Conservation (phyloP, 352 stramenopile species). For the Phytophthora crassamura region DNA sequence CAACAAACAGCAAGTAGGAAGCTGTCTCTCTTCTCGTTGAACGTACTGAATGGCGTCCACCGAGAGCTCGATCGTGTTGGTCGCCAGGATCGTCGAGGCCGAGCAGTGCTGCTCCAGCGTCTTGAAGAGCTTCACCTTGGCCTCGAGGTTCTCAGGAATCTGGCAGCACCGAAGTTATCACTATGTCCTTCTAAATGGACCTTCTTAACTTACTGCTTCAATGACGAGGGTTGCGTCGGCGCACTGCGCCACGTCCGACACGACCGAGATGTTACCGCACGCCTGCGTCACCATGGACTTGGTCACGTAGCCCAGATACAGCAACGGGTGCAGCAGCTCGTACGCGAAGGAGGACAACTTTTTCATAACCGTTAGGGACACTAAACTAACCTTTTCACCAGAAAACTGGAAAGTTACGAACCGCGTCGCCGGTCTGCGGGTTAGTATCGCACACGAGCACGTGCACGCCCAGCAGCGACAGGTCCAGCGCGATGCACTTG, state of each 20-base stretch:
- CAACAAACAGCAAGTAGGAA: neutral
- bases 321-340: constrained; percentile 71
- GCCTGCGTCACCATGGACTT: constrained; percentile 76
- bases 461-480: constrained; percentile 64
- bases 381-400: neutral
- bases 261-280: constrained; percentile 56
- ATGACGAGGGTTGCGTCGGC: constrained; percentile 60
- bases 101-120: constrained; percentile 64
- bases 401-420: constrained; percentile 18
- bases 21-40: neutral
- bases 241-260: constrained; percentile 55
- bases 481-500: constrained; percentile 71
- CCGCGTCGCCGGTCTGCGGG: constrained; percentile 37
- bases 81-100: constrained; percentile 62
- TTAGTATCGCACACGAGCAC: constrained; percentile 73
- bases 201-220: constrained; percentile 53
- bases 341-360: constrained; percentile 67
- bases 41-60: constrained; percentile 73
- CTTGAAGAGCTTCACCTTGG: constrained; percentile 69
- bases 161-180: constrained; percentile 9
- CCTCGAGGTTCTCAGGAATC: constrained; percentile 68
- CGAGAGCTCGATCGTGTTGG: constrained; percentile 65
- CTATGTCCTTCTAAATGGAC: neutral
- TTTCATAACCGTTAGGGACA: neutral
- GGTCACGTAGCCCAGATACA: constrained; percentile 79